Base-by-base conservation (phyloP, 2,329 filamentous ascomycete genomes). In the Aspergillus sp. region DNA sequence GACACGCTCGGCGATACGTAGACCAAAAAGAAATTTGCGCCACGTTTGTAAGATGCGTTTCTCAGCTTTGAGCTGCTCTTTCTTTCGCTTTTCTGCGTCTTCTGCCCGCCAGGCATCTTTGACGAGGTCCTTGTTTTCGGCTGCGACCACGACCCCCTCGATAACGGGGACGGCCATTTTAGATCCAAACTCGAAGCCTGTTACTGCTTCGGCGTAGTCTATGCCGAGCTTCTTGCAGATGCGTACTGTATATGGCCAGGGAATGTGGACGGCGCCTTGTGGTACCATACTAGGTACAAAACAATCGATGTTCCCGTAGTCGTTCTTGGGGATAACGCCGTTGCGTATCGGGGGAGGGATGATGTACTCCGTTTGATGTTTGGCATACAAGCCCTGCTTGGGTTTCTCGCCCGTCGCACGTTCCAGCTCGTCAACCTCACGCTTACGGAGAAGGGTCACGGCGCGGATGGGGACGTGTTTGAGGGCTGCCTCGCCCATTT, bases 231-330 rank as follows among this genome's bases (percentile, higher is more conserved):
- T 83, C 61, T 88, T 89, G 65, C 91, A 96, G 1, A 96, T 79
- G 38, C 84, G 83, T 29, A 85, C 82, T 0, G 84, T 85, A 0
- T 88, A 88, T 37, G 85, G 81, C 42, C 84, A 83, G 0, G 89
- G 89, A 2, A 97, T 76, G 62, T 98, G 93, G 0, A 86, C 79
- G 2, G 90, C 90, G 0, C 93, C 91, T 33, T 70, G 68, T 0
- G 93, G 93, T 27, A 94, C 84, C 93, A 98, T 97, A 49, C 88
- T 90, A 33, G 89, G 85, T 0, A 88, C 90, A 62, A 95, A 98
- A 43, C 95, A 81, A 63, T 98, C 93, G 49, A 98, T 97, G 54
- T 98, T 98, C 7, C 91, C 91, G 56, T 91, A 98, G 31, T 83
- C 82, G 56, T 98, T 98, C 66, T 93, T 94, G 0, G 93, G 93